These are phyloP conservation scores for Didymella glomerata DNA, from an alignment of 2,329 filamentous ascomycete species.

Conservation along the genomic window DNA sequence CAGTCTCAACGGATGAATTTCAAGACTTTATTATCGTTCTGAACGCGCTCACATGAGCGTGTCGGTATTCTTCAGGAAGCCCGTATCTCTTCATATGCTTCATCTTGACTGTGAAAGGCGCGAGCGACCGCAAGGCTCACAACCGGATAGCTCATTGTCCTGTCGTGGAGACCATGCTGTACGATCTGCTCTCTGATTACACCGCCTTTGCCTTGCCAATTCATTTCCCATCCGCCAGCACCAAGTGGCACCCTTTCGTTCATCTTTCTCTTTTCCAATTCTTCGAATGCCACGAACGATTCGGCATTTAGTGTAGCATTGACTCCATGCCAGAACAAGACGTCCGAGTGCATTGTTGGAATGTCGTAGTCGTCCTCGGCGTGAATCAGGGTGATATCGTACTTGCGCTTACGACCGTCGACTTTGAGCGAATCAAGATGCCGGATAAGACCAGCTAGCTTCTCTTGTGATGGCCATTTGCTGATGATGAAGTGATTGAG, in stretches of 20 bases:
- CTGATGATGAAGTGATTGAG: constrained; percentile 59
- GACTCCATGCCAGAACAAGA: constrained; percentile 64
- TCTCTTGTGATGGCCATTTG: constrained; percentile 63
- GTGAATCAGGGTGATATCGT: constrained; percentile 61
- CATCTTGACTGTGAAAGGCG: constrained; percentile 51
- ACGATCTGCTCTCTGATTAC: constrained; percentile 64
- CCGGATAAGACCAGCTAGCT: constrained; percentile 57
- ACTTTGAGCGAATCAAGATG: constrained; percentile 34
- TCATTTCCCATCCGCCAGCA: constrained; percentile 60
- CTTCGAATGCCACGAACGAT: constrained; percentile 52
- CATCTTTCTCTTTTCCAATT: constrained; percentile 58
- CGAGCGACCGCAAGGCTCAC: constrained; percentile 61
- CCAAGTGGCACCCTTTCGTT: constrained; percentile 54
- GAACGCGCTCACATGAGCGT: too few species aligned
- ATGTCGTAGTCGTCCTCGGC: constrained; percentile 63
- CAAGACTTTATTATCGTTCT: too few species aligned
- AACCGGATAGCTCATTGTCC: constrained; percentile 66
- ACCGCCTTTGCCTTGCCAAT: constrained; percentile 58
- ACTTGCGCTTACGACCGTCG: constrained; percentile 48
- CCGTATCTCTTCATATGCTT: too few species aligned
- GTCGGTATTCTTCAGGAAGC: too few species aligned
- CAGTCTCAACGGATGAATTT: too few species aligned
- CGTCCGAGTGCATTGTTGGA: constrained; percentile 60
- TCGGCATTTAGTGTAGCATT: constrained; percentile 54
- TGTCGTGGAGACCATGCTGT: constrained; percentile 65